A percentile compares a stretch with the other conserved stretches of the same genome.
These are phyloP conservation scores for Ambrosia hybrid DNA, from an alignment of 140 eudicot genomes.

Conservation along the genomic window DNA sequence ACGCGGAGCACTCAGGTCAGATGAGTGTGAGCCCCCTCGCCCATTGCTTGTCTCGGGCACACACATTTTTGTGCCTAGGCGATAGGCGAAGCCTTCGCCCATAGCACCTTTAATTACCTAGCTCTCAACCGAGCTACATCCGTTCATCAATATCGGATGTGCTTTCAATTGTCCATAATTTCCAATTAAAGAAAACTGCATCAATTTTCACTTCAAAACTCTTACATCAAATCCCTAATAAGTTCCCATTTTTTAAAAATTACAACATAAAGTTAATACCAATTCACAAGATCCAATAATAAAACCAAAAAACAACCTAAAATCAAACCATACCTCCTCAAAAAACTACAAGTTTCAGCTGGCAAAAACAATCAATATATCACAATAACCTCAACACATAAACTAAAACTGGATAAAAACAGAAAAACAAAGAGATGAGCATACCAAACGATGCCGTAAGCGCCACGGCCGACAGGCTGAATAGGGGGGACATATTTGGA, in stretches of 20 bases:
- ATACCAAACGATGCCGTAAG: constrained; percentile 91
- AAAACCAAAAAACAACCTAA: neutral
- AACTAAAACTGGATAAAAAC: too few species aligned
- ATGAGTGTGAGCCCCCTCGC: too few species aligned
- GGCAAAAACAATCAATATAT: neutral
- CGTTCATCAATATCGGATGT: neutral
- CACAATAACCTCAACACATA: too few species aligned
- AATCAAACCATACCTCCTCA: neutral
- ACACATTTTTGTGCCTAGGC: too few species aligned
- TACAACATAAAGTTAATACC: neutral
- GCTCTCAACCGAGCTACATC: too few species aligned
- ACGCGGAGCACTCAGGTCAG: too few species aligned
- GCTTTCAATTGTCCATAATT: constrained; percentile 5
- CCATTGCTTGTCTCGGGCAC: too few species aligned
- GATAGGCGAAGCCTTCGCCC: too few species aligned
- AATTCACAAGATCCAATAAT: neutral
- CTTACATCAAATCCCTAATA: neutral
- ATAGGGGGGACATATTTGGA: constrained; percentile 74
- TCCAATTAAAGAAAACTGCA: neutral
- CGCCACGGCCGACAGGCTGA: constrained; percentile 84
- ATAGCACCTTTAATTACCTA: too few species aligned
- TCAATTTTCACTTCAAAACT: neutral
- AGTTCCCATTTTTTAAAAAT: neutral
- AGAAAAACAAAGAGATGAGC: neutral
- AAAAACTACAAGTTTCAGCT: constrained; percentile 17